These are phyloP conservation scores for Rhizopus delemar DNA, from an alignment of 371 early-diverging fungal species.

Conservation along the genomic window DNA sequence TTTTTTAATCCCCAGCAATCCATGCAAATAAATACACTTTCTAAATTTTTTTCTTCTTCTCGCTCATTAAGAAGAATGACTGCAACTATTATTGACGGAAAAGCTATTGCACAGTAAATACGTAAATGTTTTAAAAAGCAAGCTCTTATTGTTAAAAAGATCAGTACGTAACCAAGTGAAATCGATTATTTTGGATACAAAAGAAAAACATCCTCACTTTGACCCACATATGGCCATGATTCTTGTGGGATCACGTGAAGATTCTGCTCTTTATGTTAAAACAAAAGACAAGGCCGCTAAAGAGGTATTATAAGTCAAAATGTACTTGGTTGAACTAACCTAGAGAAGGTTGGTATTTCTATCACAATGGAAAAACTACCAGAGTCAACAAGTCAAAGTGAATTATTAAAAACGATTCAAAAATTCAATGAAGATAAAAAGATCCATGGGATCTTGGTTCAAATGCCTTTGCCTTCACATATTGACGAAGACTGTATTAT, in stretches of 20 bases:
- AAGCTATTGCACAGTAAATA: slow-evolving; percentile 66
- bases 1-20: neutral
- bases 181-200: slow-evolving; percentile 61
- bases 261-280: slow-evolving; percentile 86
- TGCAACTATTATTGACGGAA: slow-evolving; percentile 71
- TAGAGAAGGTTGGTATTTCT: slow-evolving; percentile 59
- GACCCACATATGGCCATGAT: slow-evolving; percentile 85
- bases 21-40: slow-evolving; percentile 2
- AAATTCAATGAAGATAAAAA: slow-evolving; percentile 73
- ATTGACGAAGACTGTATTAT: slow-evolving; percentile 76
- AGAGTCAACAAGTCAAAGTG: slow-evolving; percentile 45
- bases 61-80: slow-evolving; percentile 22
- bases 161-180: slow-evolving; percentile 63
- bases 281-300: slow-evolving; percentile 88
- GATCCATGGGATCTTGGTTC: slow-evolving; percentile 92
- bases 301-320: slow-evolving; percentile 60
- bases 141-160: slow-evolving; percentile 29
- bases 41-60: slow-evolving; percentile 11
- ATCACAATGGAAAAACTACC: slow-evolving; percentile 59
- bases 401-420: slow-evolving; percentile 59
- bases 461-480: slow-evolving; percentile 87
- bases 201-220: slow-evolving; percentile 62
- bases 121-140: neutral
- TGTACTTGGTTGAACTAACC: neutral
- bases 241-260: slow-evolving; percentile 90